phyloP scores from a whole-genome alignment of 1,284 basidiomycete species.

The Omphalotus olearius region DNA sequence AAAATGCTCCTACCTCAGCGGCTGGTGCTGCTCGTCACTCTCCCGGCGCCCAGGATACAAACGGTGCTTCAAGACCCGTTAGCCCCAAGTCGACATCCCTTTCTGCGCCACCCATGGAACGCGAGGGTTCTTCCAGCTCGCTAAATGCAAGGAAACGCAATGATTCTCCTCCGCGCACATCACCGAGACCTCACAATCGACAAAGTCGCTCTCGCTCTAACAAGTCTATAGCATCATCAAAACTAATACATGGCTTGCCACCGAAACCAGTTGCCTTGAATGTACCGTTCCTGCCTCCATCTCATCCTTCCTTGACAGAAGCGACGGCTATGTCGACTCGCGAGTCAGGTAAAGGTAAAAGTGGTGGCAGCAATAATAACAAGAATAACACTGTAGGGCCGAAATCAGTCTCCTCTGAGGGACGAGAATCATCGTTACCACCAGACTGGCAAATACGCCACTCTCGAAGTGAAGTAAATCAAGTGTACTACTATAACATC shows the following conservation, averaged over 20 bases:
- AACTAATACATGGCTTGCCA: slow-evolving; percentile 61
- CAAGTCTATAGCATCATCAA: slow-evolving; percentile 23
- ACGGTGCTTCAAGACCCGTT: slow-evolving; percentile 1
- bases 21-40: slow-evolving; percentile 1
- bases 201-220: slow-evolving; percentile 24
- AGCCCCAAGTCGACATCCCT: not conserved
- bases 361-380: slow-evolving; percentile 20
- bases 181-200: slow-evolving; percentile 9
- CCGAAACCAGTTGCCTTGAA: slow-evolving; percentile 61
- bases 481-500: slow-evolving; percentile 56
- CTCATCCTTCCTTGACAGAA: slow-evolving; percentile 51
- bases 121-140: slow-evolving; percentile 6
- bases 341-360: slow-evolving; percentile 32
- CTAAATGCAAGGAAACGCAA: slow-evolving; percentile 6
- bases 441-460: slow-evolving; percentile 58
- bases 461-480: slow-evolving; percentile 37
- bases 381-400: slow-evolving; percentile 14
- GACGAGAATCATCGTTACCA: slow-evolving; percentile 39
- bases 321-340: slow-evolving; percentile 55
- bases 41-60: not conserved
- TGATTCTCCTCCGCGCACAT: slow-evolving; percentile 2
- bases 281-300: slow-evolving; percentile 50
- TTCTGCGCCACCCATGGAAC: not conserved
- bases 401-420: slow-evolving; percentile 28
- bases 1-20: slow-evolving; percentile 26